Evolutionary conservation across 805 yeast genomes (phyloP).

Genomic region (Cyberlindnera xylosilytica): DNA sequence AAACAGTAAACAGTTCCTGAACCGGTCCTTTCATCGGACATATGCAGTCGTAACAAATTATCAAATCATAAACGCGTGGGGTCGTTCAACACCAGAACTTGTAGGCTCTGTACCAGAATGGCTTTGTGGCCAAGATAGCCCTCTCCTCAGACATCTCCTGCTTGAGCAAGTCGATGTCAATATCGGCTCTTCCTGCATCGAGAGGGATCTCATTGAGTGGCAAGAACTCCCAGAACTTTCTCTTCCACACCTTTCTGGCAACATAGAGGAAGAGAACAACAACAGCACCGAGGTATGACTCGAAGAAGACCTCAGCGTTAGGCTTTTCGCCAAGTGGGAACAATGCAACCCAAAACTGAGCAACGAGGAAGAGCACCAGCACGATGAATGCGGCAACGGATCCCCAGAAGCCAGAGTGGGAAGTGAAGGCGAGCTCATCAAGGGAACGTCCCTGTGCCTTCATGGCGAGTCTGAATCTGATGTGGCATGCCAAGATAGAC

Average conservation of each 20-base stretch:
- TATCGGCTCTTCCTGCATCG: conserved; percentile 60
- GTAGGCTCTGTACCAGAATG: conserved; percentile 48
- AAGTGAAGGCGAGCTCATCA: conserved; percentile 39
- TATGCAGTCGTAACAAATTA: not conserved
- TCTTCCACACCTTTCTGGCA: conserved; percentile 42
- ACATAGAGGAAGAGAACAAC: conserved; percentile 37
- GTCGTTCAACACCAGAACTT: conserved; percentile 55
- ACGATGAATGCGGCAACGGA: conserved; percentile 37
- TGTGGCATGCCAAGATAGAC: conserved; percentile 40
- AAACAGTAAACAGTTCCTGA: not conserved
- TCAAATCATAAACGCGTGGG: no score
- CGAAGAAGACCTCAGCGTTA: conserved; percentile 36
- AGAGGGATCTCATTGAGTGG: conserved; percentile 51
- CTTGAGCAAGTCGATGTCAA: conserved; percentile 52
- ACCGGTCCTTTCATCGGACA: not conserved
- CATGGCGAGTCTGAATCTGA: conserved; percentile 46
- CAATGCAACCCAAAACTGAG: conserved; percentile 48
- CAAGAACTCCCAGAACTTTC: conserved; percentile 39
- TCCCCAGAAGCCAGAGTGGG: conserved; percentile 43
- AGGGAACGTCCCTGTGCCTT: conserved; percentile 38
- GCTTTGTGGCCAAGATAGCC: conserved; percentile 43
- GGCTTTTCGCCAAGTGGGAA: conserved; percentile 40
- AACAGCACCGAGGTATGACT: conserved; percentile 40
- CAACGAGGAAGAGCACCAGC: conserved; percentile 35
- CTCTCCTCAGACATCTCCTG: conserved; percentile 59